Evolutionary conservation across 176 grass and related monocot genomes (phyloP).

Genomic region (Urochloa ruziziensis): DNA sequence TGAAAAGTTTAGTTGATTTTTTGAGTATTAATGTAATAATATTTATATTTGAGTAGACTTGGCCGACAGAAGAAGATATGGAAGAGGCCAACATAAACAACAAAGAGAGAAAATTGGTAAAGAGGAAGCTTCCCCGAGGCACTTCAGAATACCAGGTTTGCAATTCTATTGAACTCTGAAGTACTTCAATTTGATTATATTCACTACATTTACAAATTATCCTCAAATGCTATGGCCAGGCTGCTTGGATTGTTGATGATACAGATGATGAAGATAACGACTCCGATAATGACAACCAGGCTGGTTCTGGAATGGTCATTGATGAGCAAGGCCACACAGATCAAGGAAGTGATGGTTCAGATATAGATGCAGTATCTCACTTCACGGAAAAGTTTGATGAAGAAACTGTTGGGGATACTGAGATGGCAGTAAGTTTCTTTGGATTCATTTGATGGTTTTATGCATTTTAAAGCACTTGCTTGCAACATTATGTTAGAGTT

Average conservation of each 20-base stretch:
- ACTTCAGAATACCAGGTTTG: constrained; percentile 96
- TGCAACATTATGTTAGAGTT: background rate
- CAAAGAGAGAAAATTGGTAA: constrained; percentile 62
- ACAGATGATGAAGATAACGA: constrained; percentile 62
- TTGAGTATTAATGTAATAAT: constrained; percentile 20
- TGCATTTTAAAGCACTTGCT: constrained; percentile 14
- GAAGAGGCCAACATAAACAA: constrained; percentile 57
- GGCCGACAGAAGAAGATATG: constrained; percentile 87
- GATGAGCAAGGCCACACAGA: constrained; percentile 52
- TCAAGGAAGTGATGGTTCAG: constrained; percentile 47
- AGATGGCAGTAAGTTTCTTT: constrained; percentile 88
- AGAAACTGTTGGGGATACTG: constrained; percentile 66
- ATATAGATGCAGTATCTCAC: constrained; percentile 61
- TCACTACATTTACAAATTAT: constrained; percentile 16
- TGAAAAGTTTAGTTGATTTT: constrained; percentile 1
- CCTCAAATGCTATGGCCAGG: constrained; percentile 47
- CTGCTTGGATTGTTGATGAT: constrained; percentile 93
- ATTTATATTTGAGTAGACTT: constrained; percentile 74
- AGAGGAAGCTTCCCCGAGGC: constrained; percentile 80
- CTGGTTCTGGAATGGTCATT: constrained; percentile 69
- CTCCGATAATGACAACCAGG: constrained; percentile 53
- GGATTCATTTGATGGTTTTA: constrained; percentile 13
- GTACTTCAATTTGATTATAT: constrained; percentile 3
- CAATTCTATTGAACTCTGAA: constrained; percentile 5
- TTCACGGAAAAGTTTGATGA: constrained; percentile 70